Evolutionary conservation across 306 rosid genomes (phyloP).

Genomic region (Corylus americana): DNA sequence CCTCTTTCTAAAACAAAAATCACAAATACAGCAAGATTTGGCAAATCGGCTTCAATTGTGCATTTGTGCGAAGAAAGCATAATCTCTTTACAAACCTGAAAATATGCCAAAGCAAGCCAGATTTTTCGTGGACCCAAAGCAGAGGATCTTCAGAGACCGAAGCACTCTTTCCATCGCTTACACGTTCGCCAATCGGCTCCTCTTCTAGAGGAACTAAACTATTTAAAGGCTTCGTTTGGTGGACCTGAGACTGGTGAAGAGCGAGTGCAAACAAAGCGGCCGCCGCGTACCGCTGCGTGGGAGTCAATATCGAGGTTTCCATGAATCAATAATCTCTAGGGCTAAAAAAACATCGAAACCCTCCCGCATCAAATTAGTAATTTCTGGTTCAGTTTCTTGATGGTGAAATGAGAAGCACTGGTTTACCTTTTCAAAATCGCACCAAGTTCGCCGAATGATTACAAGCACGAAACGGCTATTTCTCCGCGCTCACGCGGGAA

Average conservation of each 20-base stretch:
- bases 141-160: no score
- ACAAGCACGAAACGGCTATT: constrained; percentile 17
- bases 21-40: neutral
- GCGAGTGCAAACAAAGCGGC: no score
- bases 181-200: constrained; percentile 25
- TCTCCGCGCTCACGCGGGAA: constrained; percentile 33
- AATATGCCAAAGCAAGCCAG: no score
- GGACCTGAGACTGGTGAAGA: no score
- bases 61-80: constrained; percentile 20
- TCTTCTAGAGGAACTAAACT: constrained; percentile 7
- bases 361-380: no score
- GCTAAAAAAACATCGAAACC: neutral
- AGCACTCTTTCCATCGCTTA: neutral
- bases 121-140: no score
- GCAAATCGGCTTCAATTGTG: neutral
- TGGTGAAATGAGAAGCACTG: neutral
- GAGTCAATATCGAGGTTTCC: no score
- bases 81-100: neutral
- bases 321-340: constrained; percentile 31
- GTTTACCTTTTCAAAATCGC: constrained; percentile 30
- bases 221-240: no score
- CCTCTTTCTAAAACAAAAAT: neutral
- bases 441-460: constrained; percentile 21
- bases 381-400: no score
- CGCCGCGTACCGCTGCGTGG: no score